Percentiles rank a stretch among this genome's conserved stretches.
phyloP scores from a whole-genome alignment of 192 early-diverging fungal species.

The Coemansia sp. region DNA sequence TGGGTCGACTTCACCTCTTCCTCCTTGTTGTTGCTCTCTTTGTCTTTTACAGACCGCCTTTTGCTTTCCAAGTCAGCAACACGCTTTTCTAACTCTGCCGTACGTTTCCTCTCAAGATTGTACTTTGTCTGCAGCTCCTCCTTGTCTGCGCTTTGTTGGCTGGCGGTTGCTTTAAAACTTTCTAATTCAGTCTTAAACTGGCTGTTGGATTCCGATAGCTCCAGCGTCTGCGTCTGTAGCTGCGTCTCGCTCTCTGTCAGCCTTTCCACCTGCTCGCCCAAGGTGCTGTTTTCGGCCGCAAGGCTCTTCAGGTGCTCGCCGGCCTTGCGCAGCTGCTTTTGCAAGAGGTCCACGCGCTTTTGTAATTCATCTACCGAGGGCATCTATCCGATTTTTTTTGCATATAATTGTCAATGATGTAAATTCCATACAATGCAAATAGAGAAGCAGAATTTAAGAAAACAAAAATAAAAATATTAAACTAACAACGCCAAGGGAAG shows the following conservation, averaged over 20 bases:
- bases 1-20: background rate
- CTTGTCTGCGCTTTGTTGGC: background rate
- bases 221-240: constrained; percentile 26
- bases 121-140: constrained; percentile 19
- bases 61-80: constrained; percentile 24
- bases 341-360: constrained; percentile 49
- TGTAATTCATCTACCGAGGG: constrained; percentile 39
- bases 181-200: constrained; percentile 18
- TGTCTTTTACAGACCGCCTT: background rate
- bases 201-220: constrained; percentile 9
- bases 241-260: constrained; percentile 31
- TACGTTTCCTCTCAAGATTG: background rate
- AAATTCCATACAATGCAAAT: constrained; percentile 9
- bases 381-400: constrained; percentile 17
- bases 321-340: constrained; percentile 54
- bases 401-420: background rate
- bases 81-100: constrained; percentile 14
- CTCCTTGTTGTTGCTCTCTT: background rate
- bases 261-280: constrained; percentile 48
- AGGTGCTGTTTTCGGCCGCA: constrained; percentile 56
- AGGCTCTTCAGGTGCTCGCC: constrained; percentile 55
- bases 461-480: constrained; percentile 1
- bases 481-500: background rate
- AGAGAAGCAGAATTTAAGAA: constrained; percentile 4
- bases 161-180: constrained; percentile 12